These are phyloP conservation scores for Fusarium sarcochroum DNA, from an alignment of 2,329 filamentous ascomycete species.

Conservation along the genomic window DNA sequence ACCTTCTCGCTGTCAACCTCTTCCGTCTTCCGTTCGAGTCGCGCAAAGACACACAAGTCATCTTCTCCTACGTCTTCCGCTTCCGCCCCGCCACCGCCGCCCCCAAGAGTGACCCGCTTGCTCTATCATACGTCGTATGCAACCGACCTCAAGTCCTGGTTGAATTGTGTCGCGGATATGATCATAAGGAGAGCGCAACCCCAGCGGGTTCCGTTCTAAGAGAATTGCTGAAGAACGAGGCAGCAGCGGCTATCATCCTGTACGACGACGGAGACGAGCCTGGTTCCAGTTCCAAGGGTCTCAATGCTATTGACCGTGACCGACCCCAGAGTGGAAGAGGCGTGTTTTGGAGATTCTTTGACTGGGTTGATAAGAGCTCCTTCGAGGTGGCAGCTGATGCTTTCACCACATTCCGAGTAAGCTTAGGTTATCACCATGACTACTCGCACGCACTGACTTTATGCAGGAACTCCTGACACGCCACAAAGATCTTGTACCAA, in stretches of 20 bases:
- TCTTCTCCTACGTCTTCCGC: slow-evolving; percentile 94
- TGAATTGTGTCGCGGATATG: slow-evolving; percentile 90
- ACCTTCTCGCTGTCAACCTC: slow-evolving; percentile 84
- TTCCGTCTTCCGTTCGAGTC: slow-evolving; percentile 93
- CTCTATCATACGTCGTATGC: slow-evolving; percentile 89
- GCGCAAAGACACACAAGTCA: slow-evolving; percentile 94
- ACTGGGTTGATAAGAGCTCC: slow-evolving; percentile 95
- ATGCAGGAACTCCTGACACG: slow-evolving; percentile 89
- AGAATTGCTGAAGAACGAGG: slow-evolving; percentile 90
- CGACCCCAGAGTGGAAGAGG: slow-evolving; percentile 82
- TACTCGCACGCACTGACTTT: slow-evolving; percentile 21
- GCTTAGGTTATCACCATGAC: slow-evolving; percentile 42
- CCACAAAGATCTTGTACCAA: slow-evolving; percentile 91
- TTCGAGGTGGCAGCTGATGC: slow-evolving; percentile 98
- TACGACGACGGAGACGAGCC: slow-evolving; percentile 87
- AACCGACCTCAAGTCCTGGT: slow-evolving; percentile 89
- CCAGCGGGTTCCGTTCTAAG: slow-evolving; percentile 90
- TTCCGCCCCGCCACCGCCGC: slow-evolving; percentile 81
- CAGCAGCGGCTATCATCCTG: slow-evolving; percentile 89
- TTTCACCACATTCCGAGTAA: slow-evolving; percentile 95
- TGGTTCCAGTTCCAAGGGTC: slow-evolving; percentile 80
- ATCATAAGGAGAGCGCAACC: slow-evolving; percentile 90
- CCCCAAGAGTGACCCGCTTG: slow-evolving; percentile 81
- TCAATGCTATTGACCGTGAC: slow-evolving; percentile 83
- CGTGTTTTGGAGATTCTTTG: slow-evolving; percentile 97